Conservation (phyloP, 306 rosid genomes). For the Rubus parviflorus region DNA sequence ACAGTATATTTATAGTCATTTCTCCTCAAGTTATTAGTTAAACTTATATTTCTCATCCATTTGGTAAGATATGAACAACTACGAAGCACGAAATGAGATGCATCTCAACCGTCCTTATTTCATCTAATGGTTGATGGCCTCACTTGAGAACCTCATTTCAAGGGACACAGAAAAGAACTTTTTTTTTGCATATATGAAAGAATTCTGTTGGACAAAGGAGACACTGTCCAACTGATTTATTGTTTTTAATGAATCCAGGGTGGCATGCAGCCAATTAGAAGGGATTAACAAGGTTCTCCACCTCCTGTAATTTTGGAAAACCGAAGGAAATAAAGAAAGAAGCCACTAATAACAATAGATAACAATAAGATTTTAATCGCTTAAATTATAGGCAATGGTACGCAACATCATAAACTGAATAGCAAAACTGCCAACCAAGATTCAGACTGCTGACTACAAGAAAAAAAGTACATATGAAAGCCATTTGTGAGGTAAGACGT, state of each 20-base stretch:
- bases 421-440: background rate
- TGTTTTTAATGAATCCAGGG: constrained; percentile 6
- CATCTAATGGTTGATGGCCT: background rate
- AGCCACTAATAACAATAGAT: background rate
- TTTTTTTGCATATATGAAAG: background rate
- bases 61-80: background rate
- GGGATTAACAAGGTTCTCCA: background rate
- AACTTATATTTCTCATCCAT: background rate
- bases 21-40: background rate
- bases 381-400: background rate
- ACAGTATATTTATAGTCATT: background rate
- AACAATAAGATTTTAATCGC: background rate
- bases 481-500: constrained; percentile 5
- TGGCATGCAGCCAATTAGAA: background rate
- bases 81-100: background rate
- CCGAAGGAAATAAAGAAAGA: background rate
- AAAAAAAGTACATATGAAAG: background rate
- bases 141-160: background rate
- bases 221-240: background rate
- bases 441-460: background rate
- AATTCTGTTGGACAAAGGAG: background rate
- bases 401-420: background rate
- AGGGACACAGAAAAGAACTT: background rate
- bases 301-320: background rate
- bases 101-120: background rate